Evolutionary conservation across 176 grass and related monocot species (phyloP).

Genomic region (Lolium multiflorum): DNA sequence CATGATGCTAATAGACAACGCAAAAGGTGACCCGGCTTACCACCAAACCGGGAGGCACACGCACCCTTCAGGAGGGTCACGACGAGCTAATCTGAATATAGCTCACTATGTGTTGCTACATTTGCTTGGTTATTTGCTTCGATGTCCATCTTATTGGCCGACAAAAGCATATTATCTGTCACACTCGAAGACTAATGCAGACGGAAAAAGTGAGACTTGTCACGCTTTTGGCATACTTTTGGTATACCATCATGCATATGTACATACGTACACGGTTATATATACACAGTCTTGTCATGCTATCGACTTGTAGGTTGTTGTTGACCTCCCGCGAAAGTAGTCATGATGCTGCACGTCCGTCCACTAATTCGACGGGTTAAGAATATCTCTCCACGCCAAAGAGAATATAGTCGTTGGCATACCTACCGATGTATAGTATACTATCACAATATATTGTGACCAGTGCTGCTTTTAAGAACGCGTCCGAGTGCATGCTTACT

Average conservation of each 20-base stretch:
- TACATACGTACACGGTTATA: not conserved
- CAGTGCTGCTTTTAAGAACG: slow-evolving; percentile 9
- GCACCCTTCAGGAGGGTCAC: slow-evolving; percentile 18
- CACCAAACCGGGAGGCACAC: slow-evolving; percentile 40
- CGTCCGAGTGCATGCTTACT: not conserved
- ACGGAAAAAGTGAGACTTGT: not conserved
- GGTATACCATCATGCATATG: slow-evolving; percentile 23
- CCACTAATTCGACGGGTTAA: slow-evolving; percentile 15
- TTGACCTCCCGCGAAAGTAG: slow-evolving; percentile 6
- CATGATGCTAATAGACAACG: slow-evolving; percentile 31
- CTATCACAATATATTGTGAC: not conserved
- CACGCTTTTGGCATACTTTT: not conserved
- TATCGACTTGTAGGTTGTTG: slow-evolving; percentile 5
- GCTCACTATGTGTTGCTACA: not conserved
- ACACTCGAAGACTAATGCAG: not conserved
- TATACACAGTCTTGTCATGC: not conserved
- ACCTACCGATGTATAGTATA: slow-evolving; percentile 25
- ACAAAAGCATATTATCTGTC: slow-evolving; percentile 30
- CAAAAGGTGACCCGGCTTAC: not conserved
- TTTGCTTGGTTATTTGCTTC: slow-evolving; percentile 18
- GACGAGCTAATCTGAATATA: slow-evolving; percentile 12
- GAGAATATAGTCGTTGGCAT: slow-evolving; percentile 19
- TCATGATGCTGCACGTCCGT: not conserved
- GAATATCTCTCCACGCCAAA: slow-evolving; percentile 7
- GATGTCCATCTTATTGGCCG: slow-evolving; percentile 39